Base-by-base conservation (phyloP, 2,329 filamentous ascomycete species). In the Lachnellula arida region DNA sequence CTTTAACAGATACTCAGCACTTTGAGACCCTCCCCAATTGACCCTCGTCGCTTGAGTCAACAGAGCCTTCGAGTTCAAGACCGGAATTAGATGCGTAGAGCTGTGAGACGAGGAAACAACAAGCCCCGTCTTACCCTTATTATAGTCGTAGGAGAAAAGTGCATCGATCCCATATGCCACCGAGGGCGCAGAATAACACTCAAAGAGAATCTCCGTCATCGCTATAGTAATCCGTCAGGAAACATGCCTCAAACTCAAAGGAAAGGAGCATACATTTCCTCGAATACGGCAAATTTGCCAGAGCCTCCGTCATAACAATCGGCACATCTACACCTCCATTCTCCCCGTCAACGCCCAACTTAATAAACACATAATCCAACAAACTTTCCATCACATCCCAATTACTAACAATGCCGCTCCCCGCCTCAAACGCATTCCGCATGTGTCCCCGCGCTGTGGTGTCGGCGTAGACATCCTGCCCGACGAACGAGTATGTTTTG, bases 351-450 rank as follows among this genome's bases (percentile, higher is more conserved):
- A 99, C 81, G 4, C 94, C 94, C 53, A 99, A 76, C 74, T 97
- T 97, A 63, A 97, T 79, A 71, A 99, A 99, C 43, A 92, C 81
- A 72, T 97, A 97, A 74, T 99, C 94, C 47, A 99, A 75, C 5
- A 97, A 80, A 56, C 93, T 91, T 73, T 99, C 94, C 84, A 96
- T 91, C 35, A 91, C 92, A 72, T 99, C 94, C 91, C 95, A 99
- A 70, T 97, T 97, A 72, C 90, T 92, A 58, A 97, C 85, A 48
- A 99, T 87, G 61, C 92, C 93, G 46, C 87, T 93, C 23, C 92
- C 92, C 2, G 87, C 82, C 71, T 99, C 94, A 66, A 97, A 97
- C 1, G 92, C 87, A 71, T 90, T 89, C 70, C 93, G 87, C 57
- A 96, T 87, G 71, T 97, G 94, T 11, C 91, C 90, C 55, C 90